Conservation (phyloP, 1,139 yeast species). For the Arxiozyma heterogenica region DNA sequence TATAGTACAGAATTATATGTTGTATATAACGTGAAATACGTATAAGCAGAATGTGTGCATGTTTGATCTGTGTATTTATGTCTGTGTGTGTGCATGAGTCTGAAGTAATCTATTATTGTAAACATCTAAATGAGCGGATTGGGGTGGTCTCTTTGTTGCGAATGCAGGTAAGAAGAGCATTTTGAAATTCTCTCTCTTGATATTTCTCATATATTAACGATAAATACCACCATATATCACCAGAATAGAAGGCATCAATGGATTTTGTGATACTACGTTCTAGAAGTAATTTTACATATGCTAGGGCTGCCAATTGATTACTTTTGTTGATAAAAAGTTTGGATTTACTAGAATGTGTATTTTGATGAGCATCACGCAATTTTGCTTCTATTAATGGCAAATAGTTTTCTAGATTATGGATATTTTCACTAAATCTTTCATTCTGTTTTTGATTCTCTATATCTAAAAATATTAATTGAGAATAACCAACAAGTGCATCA, state of each 20-base stretch:
- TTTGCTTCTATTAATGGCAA: not conserved
- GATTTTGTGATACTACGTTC: conserved; percentile 46
- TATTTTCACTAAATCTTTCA: not conserved
- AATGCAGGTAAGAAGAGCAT: conserved; percentile 58
- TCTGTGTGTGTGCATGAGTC: too few relatives aligned
- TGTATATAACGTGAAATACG: not conserved
- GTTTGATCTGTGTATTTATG: not conserved
- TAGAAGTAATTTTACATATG: conserved; percentile 53
- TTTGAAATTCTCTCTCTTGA: conserved; percentile 47
- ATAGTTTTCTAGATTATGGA: not conserved
- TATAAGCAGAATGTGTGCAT: not conserved
- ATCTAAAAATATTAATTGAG: conserved; percentile 41
- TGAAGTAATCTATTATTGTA: not conserved
- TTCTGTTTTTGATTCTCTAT: not conserved
- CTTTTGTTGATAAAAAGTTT: conserved; percentile 35
- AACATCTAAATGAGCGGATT: conserved; percentile 39
- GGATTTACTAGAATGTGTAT: not conserved
- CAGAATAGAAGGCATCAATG: conserved; percentile 44
- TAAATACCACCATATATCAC: conserved; percentile 70
- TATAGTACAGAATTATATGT: not conserved
- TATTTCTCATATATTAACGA: conserved; percentile 55
- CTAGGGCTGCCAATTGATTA: conserved; percentile 56
- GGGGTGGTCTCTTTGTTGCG: conserved; percentile 61
- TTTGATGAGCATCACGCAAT: not conserved
- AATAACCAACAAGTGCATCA: conserved; percentile 57